Evolutionary conservation across 1,284 basidiomycete species (phyloP), one percentile per base, ranked within the genome.

Genomic region (Melanopsichium pennsylvanicum): DNA sequence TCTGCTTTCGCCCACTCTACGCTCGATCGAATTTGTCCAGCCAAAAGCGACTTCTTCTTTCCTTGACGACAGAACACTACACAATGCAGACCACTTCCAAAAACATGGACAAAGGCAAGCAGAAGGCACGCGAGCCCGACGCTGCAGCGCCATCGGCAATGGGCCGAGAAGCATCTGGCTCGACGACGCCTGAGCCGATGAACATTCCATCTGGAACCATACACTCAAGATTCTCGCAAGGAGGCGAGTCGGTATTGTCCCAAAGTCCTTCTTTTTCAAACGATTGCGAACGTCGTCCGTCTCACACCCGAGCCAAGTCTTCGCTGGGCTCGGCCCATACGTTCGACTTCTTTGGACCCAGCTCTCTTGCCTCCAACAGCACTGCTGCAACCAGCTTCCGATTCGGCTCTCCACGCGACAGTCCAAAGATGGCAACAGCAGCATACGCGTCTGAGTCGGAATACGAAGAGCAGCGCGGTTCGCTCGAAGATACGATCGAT

Each of bases 261-360:
- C 47, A 46, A 26, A 42, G 41, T 16, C 32, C 46, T 15, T 36
- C 29, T 5, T 38, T 34, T 11, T 42, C 25, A 9, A 29, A 29
- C 8, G 41, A 25, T 23, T 31, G 37, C 5, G 21, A 29, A 19
- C 47, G 56, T 27, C 50, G 57, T 11, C 63, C 52, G 2, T 54
- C 57, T 13, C 63, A 67, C 22, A 41, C 42, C 5, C 29, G 67
- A 10, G 68, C 61, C 22, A 58, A 42, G 23, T 70, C 68, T 1
- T 70, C 62, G 1, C 49, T 61, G 2, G 68, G 61, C 26, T 66
- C 68, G 4, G 29, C 51, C 42, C 58, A 58, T 29, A 39, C 42
- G 41, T 66, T 55, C 16, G 68, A 66, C 32, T 70, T 70, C 38
- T 70, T 70, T 32, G 57, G 62, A 1, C 62, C 68, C 18, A 70